Evolutionary conservation across 805 yeast genomes (phyloP), one percentile per base, ranked within the genome.

Genomic region (Kockiozyma suomiensis): DNA sequence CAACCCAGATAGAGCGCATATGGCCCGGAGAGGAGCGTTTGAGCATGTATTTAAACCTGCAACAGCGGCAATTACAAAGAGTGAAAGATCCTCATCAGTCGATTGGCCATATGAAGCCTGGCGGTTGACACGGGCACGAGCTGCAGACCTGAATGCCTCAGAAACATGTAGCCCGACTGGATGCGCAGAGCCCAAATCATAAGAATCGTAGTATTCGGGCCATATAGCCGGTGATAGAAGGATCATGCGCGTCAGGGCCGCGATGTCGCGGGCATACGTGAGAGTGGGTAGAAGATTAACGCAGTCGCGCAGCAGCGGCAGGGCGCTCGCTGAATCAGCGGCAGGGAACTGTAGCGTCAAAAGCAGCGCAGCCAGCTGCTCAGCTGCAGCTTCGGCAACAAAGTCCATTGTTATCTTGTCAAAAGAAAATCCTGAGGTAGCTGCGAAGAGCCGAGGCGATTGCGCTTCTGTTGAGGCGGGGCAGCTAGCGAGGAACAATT

Each of bases 221-320:
- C 63, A 59, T 17, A 60, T 49, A 15, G 61, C 37, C 13, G 61
- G 61, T 17, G 64, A 56, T 13, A 60, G 56, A 23, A 60, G 13
- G 8, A 56, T 7, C 58, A 56, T 56, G 13, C 64, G 57, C 38
- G 57, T 21, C 40, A 60, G 28, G 7, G 56, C 51, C 2, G 64
- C 64, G 21, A 60, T 30, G n/a, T 60, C 61, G 23, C 50, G 53
- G 8, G 50, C 64, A 41, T 33, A 46, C 12, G 26, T 21, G 17
- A 56, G 53, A 7, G 8, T 4, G 1, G 53, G 50, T 4, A 60
- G 38, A 10, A 35, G 43, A 21, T 28, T 42, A 15, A 52, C 61
- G 33, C 58, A 38, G 17, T 42, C 23, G 40, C 30, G 49, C 17
- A 60, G 61, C 25, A 60, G 41, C 2, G 52, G 21, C 17, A 50